Evolutionary conservation across 2,329 filamentous ascomycete genomes (phyloP), one percentile per base, ranked within the genome.

Genomic region (Exophiala sp.): DNA sequence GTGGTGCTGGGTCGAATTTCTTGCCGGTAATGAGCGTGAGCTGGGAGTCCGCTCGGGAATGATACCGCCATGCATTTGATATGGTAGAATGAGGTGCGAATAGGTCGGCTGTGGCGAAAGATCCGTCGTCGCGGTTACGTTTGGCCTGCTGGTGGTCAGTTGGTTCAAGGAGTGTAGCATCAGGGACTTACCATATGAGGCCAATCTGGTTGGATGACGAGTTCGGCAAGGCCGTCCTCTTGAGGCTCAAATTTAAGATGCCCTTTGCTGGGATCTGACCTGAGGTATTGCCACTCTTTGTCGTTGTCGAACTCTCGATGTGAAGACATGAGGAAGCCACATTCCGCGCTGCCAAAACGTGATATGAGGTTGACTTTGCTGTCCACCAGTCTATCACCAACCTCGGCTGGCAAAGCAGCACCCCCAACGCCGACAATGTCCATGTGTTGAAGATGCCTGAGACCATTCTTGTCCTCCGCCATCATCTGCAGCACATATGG

Each of bases 281-380:
- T 74, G 1, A 87, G 71, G 56, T 80, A 85, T 56, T 85, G 77
- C 83, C 83, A 87, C 2, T 78, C 77, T n/a, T 68, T 74, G 52
- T 87, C 83, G 0, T 58, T 65, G 0, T 51, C 54, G 52, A 80
- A 86, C 20, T 82, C 69, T 18, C 83, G 75, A 63, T 82, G 75
- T 0, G 84, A 87, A 3, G 80, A 84, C 63, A 87, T 73, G 11
- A 87, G 65, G 55, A 87, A 87, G 0, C 84, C 83, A 52, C 83
- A 86, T 63, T 87, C 84, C 7, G 82, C 80, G 61, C 82, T 86
- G 2, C 84, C 84, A 65, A 83, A 85, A 38, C 84, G 73, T 0
- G 82, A 86, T 1, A 85, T 69, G 3, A 87, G 74, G 7, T 79
- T 80, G 1, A 87, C 75, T 0, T 73, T 75, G 5, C 70, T 64